These are phyloP conservation scores for Globisporangium apiculatum DNA, from an alignment of 352 stramenopile species.

Conservation along the genomic window DNA sequence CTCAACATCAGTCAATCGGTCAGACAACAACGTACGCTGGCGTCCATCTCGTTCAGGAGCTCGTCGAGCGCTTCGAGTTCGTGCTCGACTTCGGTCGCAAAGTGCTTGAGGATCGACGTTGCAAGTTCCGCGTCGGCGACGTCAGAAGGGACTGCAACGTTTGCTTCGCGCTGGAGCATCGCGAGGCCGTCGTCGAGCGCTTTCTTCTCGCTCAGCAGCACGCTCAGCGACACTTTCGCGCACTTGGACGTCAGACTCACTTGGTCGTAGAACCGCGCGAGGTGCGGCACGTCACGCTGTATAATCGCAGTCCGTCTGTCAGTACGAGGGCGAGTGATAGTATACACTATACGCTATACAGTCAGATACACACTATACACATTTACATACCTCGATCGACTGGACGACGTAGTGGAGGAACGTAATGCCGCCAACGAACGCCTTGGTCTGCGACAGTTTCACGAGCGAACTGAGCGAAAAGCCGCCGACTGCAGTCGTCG, in stretches of 20 bases:
- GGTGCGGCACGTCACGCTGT: conserved; percentile 60
- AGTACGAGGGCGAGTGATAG: neutral
- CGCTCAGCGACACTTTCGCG: conserved; percentile 61
- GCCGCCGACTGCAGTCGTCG: conserved; percentile 32
- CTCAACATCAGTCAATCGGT: too few species aligned
- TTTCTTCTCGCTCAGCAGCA: conserved; percentile 64
- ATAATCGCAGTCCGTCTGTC: neutral
- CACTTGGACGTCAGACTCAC: conserved; percentile 71
- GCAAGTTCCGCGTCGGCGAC: conserved; percentile 31
- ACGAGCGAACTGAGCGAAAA: conserved; percentile 77
- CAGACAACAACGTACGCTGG: conserved; percentile 24
- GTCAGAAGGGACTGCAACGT: conserved; percentile 21
- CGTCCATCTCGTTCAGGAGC: conserved; percentile 45
- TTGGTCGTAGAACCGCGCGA: conserved; percentile 69
- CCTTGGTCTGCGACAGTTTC: conserved; percentile 85
- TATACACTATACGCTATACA: neutral
- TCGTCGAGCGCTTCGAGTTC: conserved; percentile 45
- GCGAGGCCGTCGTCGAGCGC: conserved; percentile 56
- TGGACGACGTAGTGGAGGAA: conserved; percentile 86
- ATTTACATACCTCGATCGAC: conserved; percentile 46
- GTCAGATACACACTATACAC: neutral
- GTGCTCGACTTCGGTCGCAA: conserved; percentile 51
- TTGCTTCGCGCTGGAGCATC: conserved; percentile 42
- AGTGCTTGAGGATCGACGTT: conserved; percentile 45
- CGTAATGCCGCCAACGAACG: conserved; percentile 73